Evolutionary conservation across 805 yeast species (phyloP), one percentile per base, ranked within the genome.

Genomic region (Sugiyamaella americana): DNA sequence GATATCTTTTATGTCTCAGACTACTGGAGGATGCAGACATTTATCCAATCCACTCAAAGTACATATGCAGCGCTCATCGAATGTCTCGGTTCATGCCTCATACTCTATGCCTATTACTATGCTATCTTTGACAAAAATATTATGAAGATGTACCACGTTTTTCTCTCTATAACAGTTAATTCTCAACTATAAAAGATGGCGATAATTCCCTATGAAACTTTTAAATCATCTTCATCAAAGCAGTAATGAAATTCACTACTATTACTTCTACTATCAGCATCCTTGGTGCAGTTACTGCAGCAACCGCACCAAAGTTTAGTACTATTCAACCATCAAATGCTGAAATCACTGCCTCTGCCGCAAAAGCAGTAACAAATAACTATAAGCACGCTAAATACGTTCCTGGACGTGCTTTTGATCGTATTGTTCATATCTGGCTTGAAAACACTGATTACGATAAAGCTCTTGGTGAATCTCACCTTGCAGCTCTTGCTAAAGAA

Each of bases 371-470:
- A n/a, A 67, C 69, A 17, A 44, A 50, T 10, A 55, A 69, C 32
- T 50, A 52, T 43, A 51, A 50, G 44, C 47, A 53, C 41, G 62
- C 70, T 24, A 61, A 70, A 13, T 52, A 61, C 46, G 73, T 72
- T 32, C 46, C 52, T 17, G 76, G 76, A 51, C 51, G 58, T 16
- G 65, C 59, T 21, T 69, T 70, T 55, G 65, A 70, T 57, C 65
- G 73, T 46, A 59, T 70, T 44, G 58, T 61, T 44, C 63, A 65
- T 54, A 70, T 75, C 53, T 75, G 74, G 71, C 66, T 75, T 52
- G 79, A 74, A 63, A 72, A 72, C 62, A 75, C 77, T 44, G 61
- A 73, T 63, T 74, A 59, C 60, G 74, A 71, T 55, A 74, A 74
- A 53, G 79, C 78, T 40, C 67, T 66, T 37, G 69, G 64, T 53